Base-by-base conservation (phyloP, 495 filamentous ascomycete genomes). In the Haplographium delicatum region DNA sequence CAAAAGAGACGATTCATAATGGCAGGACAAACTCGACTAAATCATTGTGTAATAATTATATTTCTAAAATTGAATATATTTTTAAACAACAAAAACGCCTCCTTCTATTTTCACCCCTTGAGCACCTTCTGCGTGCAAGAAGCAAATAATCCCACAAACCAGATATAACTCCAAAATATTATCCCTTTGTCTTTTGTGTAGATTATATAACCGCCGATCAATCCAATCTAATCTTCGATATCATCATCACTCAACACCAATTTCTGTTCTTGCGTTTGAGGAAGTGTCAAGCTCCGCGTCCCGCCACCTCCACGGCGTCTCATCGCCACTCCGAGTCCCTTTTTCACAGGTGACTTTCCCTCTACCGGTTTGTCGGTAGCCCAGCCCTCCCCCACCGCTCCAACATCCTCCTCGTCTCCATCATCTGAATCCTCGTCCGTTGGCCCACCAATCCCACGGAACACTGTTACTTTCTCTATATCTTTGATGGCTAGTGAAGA, bases 171-270 rank as follows among this genome's bases (percentile, higher is more conserved):
- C n/a, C n/a, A n/a, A n/a, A n/a, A n/a, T n/a, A n/a, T n/a, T n/a
- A n/a, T n/a, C n/a, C n/a, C n/a, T n/a, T n/a, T n/a, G n/a, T n/a
- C n/a, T n/a, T n/a, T n/a, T n/a, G n/a, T n/a, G n/a, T n/a, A n/a
- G 13, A 6, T 31, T n/a, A 31, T 31, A 38, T 38, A 7, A 7
- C 19, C 5, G 6, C 34, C 13, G 11, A 38, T 16, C 5, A 38
- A 16, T 16, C 34, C 34, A n/a, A n/a, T 78, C 62, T 85, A 80
- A 69, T 96, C 91, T 66, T 90, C 89, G 67, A 98, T 97, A 74
- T 98, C 93, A 73, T 98, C 93, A 63, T 97, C 91, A 60, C 84
- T 89, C 35, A 97, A 69, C 45, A 90, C 79, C 50, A 95, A 63
- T 44, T 81, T 83, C 65, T 83, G 78, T 37, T 78, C 47, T n/a